These are phyloP conservation scores for Diaporthe sp. DNA, from an alignment of 2,329 filamentous ascomycete species.

Conservation along the genomic window DNA sequence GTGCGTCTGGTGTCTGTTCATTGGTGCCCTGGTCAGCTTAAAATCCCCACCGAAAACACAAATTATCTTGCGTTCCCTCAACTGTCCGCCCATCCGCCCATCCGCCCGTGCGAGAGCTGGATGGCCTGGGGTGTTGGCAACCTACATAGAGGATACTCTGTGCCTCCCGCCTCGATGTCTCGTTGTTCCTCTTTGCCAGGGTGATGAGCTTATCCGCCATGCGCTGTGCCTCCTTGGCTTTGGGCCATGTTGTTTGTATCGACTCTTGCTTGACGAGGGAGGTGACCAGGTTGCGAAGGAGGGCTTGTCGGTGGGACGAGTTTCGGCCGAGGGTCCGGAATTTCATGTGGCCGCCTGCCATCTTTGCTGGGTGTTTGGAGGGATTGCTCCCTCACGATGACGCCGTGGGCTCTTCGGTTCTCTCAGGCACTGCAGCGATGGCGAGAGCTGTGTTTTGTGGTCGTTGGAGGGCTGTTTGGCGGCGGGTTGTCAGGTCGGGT, in stretches of 20 bases:
- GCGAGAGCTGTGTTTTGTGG: neutral
- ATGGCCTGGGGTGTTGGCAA: slow-evolving; percentile 58
- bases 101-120: too few relatives aligned
- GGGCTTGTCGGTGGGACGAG: slow-evolving; percentile 88
- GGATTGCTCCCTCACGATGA: neutral
- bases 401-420: neutral
- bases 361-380: slow-evolving; percentile 50
- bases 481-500: neutral
- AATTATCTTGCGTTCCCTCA: neutral
- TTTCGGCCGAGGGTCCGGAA: slow-evolving; percentile 89
- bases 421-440: neutral
- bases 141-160: slow-evolving; percentile 86
- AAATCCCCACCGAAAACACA: fast-evolving
- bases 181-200: slow-evolving; percentile 91
- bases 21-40: neutral
- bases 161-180: slow-evolving; percentile 80
- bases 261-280: slow-evolving; percentile 93
- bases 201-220: slow-evolving; percentile 96
- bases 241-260: slow-evolving; percentile 94
- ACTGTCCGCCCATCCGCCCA: too few relatives aligned
- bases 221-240: slow-evolving; percentile 96
- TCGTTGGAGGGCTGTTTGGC: neutral
- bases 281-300: slow-evolving; percentile 95
- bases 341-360: slow-evolving; percentile 89
- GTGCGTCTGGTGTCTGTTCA: slow-evolving; percentile 71